Evolutionary conservation across 108 stramenopile species (phyloP).

Genomic region (Pinguiococcus pyrenoidosus): DNA sequence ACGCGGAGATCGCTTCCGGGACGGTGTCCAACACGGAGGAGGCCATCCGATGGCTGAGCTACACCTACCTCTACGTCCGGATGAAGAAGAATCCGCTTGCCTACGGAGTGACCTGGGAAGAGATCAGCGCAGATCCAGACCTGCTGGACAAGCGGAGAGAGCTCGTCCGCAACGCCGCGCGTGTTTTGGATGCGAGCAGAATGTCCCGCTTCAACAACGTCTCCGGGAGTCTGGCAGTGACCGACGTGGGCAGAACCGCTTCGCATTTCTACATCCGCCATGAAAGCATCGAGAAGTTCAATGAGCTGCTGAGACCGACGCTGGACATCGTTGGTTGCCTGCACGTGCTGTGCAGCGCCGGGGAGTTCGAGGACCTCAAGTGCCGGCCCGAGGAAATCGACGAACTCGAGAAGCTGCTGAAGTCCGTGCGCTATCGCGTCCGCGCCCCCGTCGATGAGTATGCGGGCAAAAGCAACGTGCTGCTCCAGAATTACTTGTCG

Average conservation of each 20-base stretch:
- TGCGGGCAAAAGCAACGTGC: conserved; percentile 73
- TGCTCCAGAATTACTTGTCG: conserved; percentile 79
- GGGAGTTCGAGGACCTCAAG: conserved; percentile 85
- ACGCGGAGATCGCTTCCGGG: conserved; percentile 93
- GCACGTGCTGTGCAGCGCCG: conserved; percentile 69
- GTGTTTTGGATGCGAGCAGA: conserved; percentile 48
- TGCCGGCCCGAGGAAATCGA: conserved; percentile 82
- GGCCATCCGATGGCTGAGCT: conserved; percentile 79
- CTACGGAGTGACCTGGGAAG: conserved; percentile 79
- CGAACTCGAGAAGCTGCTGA: conserved; percentile 42
- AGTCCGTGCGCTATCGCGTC: conserved; percentile 8
- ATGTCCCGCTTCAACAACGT: conserved; percentile 70
- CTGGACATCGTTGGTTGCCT: too few relatives aligned
- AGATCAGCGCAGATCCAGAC: too few relatives aligned
- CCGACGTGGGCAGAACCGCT: conserved; percentile 81
- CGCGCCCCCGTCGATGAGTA: conserved; percentile 52
- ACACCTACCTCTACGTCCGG: conserved; percentile 90
- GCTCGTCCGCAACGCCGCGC: conserved; percentile 59
- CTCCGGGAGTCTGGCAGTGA: conserved; percentile 77
- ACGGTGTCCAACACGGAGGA: conserved; percentile 84
- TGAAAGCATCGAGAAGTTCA: conserved; percentile 82
- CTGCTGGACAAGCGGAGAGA: not conserved
- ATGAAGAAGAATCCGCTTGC: conserved; percentile 84
- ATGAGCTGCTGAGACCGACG: conserved; percentile 48
- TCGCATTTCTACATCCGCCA: conserved; percentile 95